A percentile compares a stretch with the other conserved stretches of the same genome.
Conservation (phyloP, 228 moss, liverwort and hornwort genomes). For the Sphagnum magellanicum region DNA sequence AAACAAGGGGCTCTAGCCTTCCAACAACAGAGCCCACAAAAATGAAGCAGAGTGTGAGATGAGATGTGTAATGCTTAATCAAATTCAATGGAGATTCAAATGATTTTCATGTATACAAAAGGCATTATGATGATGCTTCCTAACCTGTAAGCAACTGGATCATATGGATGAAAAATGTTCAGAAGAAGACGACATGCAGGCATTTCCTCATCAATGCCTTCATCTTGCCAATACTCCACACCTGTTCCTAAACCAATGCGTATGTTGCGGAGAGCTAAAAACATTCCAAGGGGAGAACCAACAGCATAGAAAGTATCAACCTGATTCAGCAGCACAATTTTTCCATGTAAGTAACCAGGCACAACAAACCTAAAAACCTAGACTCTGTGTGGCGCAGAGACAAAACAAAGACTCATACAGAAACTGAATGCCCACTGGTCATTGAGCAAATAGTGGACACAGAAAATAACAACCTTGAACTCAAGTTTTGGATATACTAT, state of each 20-base stretch:
- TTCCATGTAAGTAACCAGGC: background rate
- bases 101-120: background rate
- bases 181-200: constrained; percentile 90
- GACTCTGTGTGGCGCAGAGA: background rate
- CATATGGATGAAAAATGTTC: constrained; percentile 96
- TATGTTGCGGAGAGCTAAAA: constrained; percentile 89
- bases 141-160: constrained; percentile 96
- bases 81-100: background rate
- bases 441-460: background rate
- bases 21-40: constrained; percentile 8
- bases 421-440: too few relatives aligned
- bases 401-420: background rate
- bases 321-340: constrained; percentile 28
- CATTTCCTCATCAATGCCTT: constrained; percentile 93
- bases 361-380: background rate
- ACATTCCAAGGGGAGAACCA: constrained; percentile 96
- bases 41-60: background rate
- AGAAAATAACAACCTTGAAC: constrained; percentile 54
- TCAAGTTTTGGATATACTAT: constrained; percentile 88
- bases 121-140: too few relatives aligned
- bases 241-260: constrained; percentile 87
- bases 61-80: background rate
- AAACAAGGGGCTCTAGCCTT: constrained; percentile 94
- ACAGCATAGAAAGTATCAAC: constrained; percentile 98
- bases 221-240: constrained; percentile 91